Base-by-base conservation (phyloP, 257 asterid genomes). In the Jasminum sambac region DNA sequence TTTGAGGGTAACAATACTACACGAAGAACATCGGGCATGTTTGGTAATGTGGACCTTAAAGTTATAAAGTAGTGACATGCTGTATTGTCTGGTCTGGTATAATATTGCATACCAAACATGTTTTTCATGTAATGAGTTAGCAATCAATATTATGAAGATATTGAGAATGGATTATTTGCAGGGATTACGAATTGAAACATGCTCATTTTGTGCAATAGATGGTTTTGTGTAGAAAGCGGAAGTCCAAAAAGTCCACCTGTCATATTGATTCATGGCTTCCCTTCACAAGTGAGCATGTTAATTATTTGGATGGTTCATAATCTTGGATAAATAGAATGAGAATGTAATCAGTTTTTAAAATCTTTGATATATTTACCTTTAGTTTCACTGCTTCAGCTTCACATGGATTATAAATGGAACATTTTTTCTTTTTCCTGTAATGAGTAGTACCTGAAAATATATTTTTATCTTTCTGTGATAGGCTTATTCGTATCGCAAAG, bases 401-500 rank as follows among this genome's bases (percentile, higher is more conserved):
- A 59, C 30, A 7, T 36, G 14, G 43, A 63, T 48, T 34, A 38
- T 21, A 9, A 9, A 42, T 14, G 16, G 23, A 63, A 63, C 7
- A 26, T 30, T 17, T 66, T 42, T 23, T 23, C 13, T 25, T 23
- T 36, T 55, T 50, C 55, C 17, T 50, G 11, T 67, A 16, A 74
- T 8, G 16, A 58, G 57, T 37, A 48, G 23, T 17, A 52, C 19
- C 61, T 50, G 67, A 68, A 69, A 37, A 70, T 37, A 34, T 37
- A 43, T n/a, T 52, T 13, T 64, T 58, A 57, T 70, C 39, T 64
- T 71, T 77, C 55, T 81, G 62, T 77, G 64, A 23, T 84, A 90
- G 97, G 97, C 97, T 63, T 90, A 89, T 72, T 93, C 98, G 19
- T 93, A 90, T 68, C 89, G 97, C 78, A 93, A 87, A 77, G 89